phyloP scores from a whole-genome alignment of 2,329 filamentous ascomycete genomes.

The Fusarium sp. region DNA sequence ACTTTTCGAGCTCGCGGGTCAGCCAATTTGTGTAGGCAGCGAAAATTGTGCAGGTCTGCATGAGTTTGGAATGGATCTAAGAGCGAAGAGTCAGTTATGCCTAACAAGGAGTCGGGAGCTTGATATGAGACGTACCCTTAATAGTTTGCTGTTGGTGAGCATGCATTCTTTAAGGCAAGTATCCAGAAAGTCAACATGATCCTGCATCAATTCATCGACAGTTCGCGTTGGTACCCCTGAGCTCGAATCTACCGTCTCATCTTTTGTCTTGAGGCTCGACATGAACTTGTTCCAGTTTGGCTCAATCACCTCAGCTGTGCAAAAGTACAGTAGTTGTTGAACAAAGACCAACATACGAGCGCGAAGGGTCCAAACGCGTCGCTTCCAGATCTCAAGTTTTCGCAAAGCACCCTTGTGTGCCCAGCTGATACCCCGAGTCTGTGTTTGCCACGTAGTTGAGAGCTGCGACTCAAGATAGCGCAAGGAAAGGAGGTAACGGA shows the following conservation, averaged over 20 bases:
- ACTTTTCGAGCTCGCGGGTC: conserved; percentile 84
- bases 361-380: conserved; percentile 89
- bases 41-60: conserved; percentile 96
- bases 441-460: conserved; percentile 89
- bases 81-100: conserved; percentile 22
- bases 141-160: conserved; percentile 94
- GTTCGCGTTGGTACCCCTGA: conserved; percentile 68
- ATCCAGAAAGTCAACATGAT: conserved; percentile 97
- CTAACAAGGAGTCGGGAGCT: neutral
- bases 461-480: conserved; percentile 91
- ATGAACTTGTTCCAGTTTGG: conserved; percentile 97
- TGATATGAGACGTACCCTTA: conserved; percentile 73
- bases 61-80: conserved; percentile 96
- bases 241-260: conserved; percentile 53
- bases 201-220: conserved; percentile 98
- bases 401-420: conserved; percentile 80
- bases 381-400: conserved; percentile 90
- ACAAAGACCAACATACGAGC: conserved; percentile 97
- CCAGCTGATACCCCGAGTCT: conserved; percentile 86
- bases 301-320: conserved; percentile 96
- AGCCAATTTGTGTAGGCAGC: conserved; percentile 90
- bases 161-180: conserved; percentile 99
- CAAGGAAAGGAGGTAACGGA: conserved; percentile 91
- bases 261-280: conserved; percentile 79
- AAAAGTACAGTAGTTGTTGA: conserved; percentile 96